Evolutionary conservation across 2,329 filamentous ascomycete genomes (phyloP), one percentile per base, ranked within the genome.

Genomic region (Alternaria dauci): DNA sequence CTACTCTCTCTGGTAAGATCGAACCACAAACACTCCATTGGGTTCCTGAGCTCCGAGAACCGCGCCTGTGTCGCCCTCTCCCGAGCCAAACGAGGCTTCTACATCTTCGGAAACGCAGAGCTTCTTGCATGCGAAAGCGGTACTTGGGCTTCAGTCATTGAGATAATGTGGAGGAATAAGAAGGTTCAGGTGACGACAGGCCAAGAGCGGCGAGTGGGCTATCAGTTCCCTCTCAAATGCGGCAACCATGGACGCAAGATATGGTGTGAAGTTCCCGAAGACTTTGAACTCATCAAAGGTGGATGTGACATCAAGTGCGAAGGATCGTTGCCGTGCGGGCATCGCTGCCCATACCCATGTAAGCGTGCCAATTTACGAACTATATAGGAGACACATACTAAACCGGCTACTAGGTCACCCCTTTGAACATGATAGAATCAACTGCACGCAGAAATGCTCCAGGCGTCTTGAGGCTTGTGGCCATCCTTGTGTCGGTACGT

Each of bases 1-100:
- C 75, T 97, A 2, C 81, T 97, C 0, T 96, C 93, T 0, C 81
- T 96, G 0, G 93, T 95, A 3, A 86, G 94, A 43, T 93, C 89
- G 65, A 90, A 89, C 36, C 65, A 73, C 1, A 70, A 79, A 1
- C 72, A 80, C 5, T 80, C 81, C 0, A 89, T 93, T 30, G 94
- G 94, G 0, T 97, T 97, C 67, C 81, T 96, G 2, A 82, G 85
- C 1, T 87, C 90, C 12, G 82, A 83, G 36, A 89, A 89, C 63
- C 82, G 88, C 59, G 82, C 87, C 14, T 89, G 87, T 60, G 88
- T 89, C 38, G 87, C 87, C 12, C 72, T 89, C 2, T 89, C 87
- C 16, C 88, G 94, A 55, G 93, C 94, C 4, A 89, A 87, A 58
- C 84, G 89, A 6, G 93, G 93, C 0, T 88, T 97, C 60, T 96